Percentiles rank a stretch among this genome's conserved stretches.
Conservation (phyloP, 2,329 filamentous ascomycete genomes). For the Phyllachora maydis region DNA sequence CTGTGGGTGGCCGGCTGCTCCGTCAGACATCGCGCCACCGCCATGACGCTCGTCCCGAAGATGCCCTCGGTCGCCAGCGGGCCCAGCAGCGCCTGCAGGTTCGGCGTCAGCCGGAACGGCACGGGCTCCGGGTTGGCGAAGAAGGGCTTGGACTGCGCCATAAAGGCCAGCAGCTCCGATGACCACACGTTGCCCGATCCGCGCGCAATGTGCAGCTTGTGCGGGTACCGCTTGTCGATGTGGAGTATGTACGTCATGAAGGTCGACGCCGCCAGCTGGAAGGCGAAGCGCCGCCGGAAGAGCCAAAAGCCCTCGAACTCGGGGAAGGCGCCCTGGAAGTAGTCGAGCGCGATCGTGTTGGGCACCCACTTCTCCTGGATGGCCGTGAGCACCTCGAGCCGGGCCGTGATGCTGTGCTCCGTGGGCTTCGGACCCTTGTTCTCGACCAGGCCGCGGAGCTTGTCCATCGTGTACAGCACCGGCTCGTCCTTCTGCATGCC, state of each 20-base stretch:
- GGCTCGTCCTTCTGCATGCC: conserved; percentile 88
- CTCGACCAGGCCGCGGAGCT: conserved; percentile 59
- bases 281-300: conserved; percentile 91
- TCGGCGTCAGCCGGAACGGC: conserved; percentile 91
- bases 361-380: conserved; percentile 92
- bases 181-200: conserved; percentile 89
- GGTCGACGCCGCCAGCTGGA: conserved; percentile 83
- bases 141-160: conserved; percentile 65
- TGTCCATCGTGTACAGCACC: conserved; percentile 87
- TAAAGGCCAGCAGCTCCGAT: conserved; percentile 77
- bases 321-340: conserved; percentile 75
- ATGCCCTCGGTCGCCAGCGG: conserved; percentile 91
- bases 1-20: no score
- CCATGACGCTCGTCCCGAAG: conserved; percentile 89
- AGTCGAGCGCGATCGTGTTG: conserved; percentile 61
- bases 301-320: conserved; percentile 93
- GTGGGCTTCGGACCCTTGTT: conserved; percentile 40
- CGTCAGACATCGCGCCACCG: conserved; percentile 81
- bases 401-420: conserved; percentile 51
- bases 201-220: conserved; percentile 83
- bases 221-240: conserved; percentile 89
- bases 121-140: conserved; percentile 94
- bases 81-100: conserved; percentile 89
- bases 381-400: conserved; percentile 79
- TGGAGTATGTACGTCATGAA: conserved; percentile 99